Evolutionary conservation across 805 yeast genomes (phyloP), one percentile per base, ranked within the genome.

Genomic region (Yarrowia yakushimensis): DNA sequence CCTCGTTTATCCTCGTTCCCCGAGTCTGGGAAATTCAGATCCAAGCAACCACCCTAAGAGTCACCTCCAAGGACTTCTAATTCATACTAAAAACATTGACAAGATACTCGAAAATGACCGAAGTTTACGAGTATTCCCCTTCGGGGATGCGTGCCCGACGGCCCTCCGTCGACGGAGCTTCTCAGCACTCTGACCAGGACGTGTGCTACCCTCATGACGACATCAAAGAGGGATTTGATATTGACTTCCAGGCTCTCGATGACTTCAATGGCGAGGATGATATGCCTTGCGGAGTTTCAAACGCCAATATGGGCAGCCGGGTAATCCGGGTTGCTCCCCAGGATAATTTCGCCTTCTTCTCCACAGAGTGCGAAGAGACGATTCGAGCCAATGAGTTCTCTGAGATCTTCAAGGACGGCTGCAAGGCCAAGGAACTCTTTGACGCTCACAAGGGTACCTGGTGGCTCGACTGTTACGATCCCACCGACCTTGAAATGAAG

Each of bases 381-480:
- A 79, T 90, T 27, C 97, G 92, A 75, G 88, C 97, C 1, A 86
- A 96, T 2, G 97, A 90, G 70, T 81, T 93, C 39, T 87, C 94
- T 2, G 84, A 94, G 0, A 75, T 93, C 62, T 82, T 89, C 2
- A 73, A 72, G 10, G 77, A 76, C 2, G 87, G 84, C 1, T 82
- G 84, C 67, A 78, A 86, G 2, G 83, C 88, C 68, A 79, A 85
- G 63, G 83, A 84, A n/a, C 74, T 91, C 46, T 90, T 92, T 72
- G 81, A 82, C 62, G 81, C 82, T 48, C 86, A 86, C 18, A 85
- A 86, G 63, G 87, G 91, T 2, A 91, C 97, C 97, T 92, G 98
- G 98, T 93, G 97, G 97, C 77, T 94, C 45, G 97, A 94, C 73
- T 91, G 97, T 72, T 79, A 85, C 42, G 87, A 96, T 70, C 98